Evolutionary conservation across 2,329 filamentous ascomycete species (phyloP), one percentile per base, ranked within the genome.

Genomic region (Ambrosiella beaveri): DNA sequence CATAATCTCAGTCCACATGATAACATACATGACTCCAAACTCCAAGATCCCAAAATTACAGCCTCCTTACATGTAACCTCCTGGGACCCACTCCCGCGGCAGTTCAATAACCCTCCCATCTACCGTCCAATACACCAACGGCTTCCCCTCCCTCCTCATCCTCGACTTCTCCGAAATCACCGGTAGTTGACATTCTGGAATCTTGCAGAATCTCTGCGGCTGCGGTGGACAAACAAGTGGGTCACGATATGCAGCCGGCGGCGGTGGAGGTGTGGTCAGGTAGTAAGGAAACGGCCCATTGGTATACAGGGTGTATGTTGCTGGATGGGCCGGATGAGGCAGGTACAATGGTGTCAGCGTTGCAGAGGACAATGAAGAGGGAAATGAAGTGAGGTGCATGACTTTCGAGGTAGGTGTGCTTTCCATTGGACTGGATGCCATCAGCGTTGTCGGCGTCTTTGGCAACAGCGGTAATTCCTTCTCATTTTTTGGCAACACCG

Each of bases 91-190:
- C 7, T 55, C 49, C 38, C 27, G n/a, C 17, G 50, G 50, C 17
- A 44, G 50, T 9, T 59, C 56, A 35, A 61, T 60, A 7, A 37
- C 19, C 49, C 54, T 41, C 1, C 60, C 60, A 36, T 50, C 37
- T 19, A 61, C 19, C 11, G 60, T 61, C 51, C 51, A 57, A 37
- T 56, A 59, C 13, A 59, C 38, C 35, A 61, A 27, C 45, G 54
- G 53, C 7, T 38, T 45, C n/a, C 59, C 59, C 9, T 37, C 52
- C 7, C 35, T 44, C n/a, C 59, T 37, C 6, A 35, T 54, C 19
- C 11, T 3, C 8, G 56, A 58, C 47, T 61, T 61, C 8, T 15
- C 19, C 19, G 59, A 56, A 12, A 61, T 44, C 5, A 39, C 44
- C 35, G 59, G 59, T 9, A 52, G 37, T 17, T 56, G 36, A 3